These are phyloP conservation scores for Buxus sempervirens DNA, from an alignment of 164 flowering plant species.

Conservation along the genomic window DNA sequence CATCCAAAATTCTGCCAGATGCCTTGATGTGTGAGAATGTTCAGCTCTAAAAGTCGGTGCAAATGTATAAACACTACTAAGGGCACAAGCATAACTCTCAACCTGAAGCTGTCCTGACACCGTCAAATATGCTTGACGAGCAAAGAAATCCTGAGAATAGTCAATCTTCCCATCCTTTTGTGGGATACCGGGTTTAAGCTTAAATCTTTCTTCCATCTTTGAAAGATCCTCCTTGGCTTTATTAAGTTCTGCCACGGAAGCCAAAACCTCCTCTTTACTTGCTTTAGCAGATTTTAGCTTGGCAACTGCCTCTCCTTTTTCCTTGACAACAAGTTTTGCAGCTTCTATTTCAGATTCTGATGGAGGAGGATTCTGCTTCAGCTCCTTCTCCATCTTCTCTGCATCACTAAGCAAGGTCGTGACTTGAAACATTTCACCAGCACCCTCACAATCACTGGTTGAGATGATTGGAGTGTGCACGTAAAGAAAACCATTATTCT, in stretches of 20 bases:
- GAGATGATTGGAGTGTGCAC: conserved; percentile 76
- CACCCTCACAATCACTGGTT: conserved; percentile 87
- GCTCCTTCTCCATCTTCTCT: conserved; percentile 71
- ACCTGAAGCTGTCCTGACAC: conserved; percentile 94
- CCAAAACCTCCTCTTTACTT: conserved; percentile 52
- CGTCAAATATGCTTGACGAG: conserved; percentile 88
- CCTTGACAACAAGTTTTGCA: conserved; percentile 49
- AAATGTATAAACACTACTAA: conserved; percentile 89
- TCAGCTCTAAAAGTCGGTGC: conserved; percentile 98
- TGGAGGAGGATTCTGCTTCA: conserved; percentile 61
- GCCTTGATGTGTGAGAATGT: conserved; percentile 91
- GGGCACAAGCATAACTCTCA: conserved; percentile 84
- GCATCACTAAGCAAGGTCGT: conserved; percentile 77
- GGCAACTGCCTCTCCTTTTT: conserved; percentile 65
- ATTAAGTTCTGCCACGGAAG: conserved; percentile 60
- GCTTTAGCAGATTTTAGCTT: conserved; percentile 70
- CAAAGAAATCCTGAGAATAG: conserved; percentile 78
- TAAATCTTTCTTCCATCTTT: conserved; percentile 51
- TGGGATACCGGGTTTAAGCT: conserved; percentile 75
- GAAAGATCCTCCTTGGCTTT: conserved; percentile 52
- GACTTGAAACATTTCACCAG: conserved; percentile 86
- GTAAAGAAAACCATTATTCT: conserved; percentile 58
- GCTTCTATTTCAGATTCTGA: conserved; percentile 51
- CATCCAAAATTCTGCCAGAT: conserved; percentile 86
- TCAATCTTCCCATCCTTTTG: conserved; percentile 86